phyloP scores from a whole-genome alignment of 169 alveolate species.

The Cystoisospora suis region DNA sequence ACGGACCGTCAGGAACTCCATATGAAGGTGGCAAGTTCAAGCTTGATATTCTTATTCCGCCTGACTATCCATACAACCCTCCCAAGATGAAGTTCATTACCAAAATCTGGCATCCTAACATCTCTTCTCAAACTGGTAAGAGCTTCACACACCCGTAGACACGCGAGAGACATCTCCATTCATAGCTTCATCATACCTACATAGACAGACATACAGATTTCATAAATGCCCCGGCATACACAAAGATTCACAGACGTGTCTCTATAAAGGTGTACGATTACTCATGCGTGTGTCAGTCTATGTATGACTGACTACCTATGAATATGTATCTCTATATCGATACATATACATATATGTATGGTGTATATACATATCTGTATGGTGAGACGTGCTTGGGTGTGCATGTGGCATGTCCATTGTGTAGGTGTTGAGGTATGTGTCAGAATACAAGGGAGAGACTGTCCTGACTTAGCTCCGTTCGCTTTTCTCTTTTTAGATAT shows the following conservation, averaged over 20 bases:
- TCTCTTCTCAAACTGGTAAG: conserved; percentile 88
- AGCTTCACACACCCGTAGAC: too few species aligned
- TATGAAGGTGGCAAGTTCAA: conserved; percentile 92
- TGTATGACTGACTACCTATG: neutral
- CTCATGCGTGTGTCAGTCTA: neutral
- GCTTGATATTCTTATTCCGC: conserved; percentile 91
- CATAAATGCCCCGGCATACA: neutral
- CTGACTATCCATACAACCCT: conserved; percentile 94
- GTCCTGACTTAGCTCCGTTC: too few species aligned
- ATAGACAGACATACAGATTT: neutral
- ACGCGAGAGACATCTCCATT: too few species aligned
- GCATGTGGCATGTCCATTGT: neutral
- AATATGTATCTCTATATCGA: neutral
- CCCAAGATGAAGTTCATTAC: conserved; percentile 94
- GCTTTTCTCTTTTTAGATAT: too few species aligned
- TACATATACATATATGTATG: neutral
- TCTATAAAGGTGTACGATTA: neutral
- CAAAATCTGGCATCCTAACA: conserved; percentile 97
- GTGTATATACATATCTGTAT: neutral
- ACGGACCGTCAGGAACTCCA: conserved; percentile 85
- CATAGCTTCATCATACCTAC: too few species aligned
- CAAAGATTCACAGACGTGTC: neutral
- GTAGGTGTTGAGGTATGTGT: neutral
- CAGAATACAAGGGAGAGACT: neutral
- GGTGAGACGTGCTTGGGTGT: neutral